A percentile compares a stretch with the other conserved stretches of the same genome.
These are phyloP conservation scores for Phaeosphaeriaceae sp. DNA, from an alignment of 2,329 filamentous ascomycete genomes.

Conservation along the genomic window DNA sequence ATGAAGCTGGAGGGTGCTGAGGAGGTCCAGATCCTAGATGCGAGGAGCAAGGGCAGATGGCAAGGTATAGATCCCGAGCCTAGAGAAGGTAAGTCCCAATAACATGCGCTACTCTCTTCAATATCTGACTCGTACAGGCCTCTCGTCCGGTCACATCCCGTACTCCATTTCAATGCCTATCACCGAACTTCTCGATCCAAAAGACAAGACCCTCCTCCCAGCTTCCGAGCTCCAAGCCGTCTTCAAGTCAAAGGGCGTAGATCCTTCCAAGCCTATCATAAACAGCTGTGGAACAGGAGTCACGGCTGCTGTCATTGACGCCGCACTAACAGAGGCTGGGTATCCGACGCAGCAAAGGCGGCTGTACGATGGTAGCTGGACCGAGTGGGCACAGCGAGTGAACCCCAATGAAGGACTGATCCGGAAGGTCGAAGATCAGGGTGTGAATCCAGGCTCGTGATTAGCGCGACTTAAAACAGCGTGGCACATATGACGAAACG, in stretches of 20 bases:
- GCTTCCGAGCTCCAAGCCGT: constrained; percentile 74
- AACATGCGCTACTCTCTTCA: background rate
- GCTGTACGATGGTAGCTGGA: constrained; percentile 98
- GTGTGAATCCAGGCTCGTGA: constrained; percentile 2
- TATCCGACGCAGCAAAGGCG: constrained; percentile 73
- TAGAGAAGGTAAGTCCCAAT: constrained; percentile 65
- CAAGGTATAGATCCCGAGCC: constrained; percentile 85
- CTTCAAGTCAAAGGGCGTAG: constrained; percentile 80
- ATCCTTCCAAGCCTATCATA: constrained; percentile 81
- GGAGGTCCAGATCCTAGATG: constrained; percentile 88
- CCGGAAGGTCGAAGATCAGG: constrained; percentile 52
- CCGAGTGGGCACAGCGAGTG: constrained; percentile 78
- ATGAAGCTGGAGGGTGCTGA: constrained; percentile 83
- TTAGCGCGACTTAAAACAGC: background rate
- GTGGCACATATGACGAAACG: too few species aligned
- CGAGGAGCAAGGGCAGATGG: constrained; percentile 80
- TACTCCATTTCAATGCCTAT: constrained; percentile 85
- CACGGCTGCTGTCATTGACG: constrained; percentile 89
- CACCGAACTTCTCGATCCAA: constrained; percentile 77
- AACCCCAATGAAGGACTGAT: constrained; percentile 69
- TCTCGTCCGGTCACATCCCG: constrained; percentile 92
- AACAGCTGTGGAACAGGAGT: constrained; percentile 93
- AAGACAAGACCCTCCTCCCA: constrained; percentile 80
- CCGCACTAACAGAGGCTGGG: constrained; percentile 79
- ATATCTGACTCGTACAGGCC: constrained; percentile 36